Evolutionary conservation across 2,329 filamentous ascomycete species (phyloP).

Genomic region (Coleophoma cylindrospora): DNA sequence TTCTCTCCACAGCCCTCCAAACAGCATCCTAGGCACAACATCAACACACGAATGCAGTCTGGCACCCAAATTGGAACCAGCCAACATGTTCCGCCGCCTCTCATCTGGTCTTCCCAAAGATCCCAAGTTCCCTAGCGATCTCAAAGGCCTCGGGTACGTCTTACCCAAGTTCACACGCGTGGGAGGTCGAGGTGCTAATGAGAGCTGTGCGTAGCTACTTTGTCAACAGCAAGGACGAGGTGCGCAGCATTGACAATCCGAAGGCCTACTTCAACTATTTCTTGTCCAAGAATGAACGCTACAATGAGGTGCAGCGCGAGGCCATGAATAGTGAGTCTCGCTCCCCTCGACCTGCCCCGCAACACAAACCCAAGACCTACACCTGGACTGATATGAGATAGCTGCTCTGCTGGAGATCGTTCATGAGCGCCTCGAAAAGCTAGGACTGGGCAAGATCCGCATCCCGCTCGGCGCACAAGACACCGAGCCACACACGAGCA

Average conservation of each 20-base stretch:
- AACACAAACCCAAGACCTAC: background rate
- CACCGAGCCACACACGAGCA: slow-evolving; percentile 57
- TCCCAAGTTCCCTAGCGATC: slow-evolving; percentile 56
- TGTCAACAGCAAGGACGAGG: slow-evolving; percentile 68
- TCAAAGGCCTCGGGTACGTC: slow-evolving; percentile 68
- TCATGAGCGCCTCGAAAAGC: slow-evolving; percentile 51
- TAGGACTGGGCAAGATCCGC: slow-evolving; percentile 54
- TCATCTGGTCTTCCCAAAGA: slow-evolving; percentile 68
- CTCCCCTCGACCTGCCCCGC: background rate
- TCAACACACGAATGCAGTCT: no score
- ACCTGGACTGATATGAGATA: slow-evolving; percentile 25
- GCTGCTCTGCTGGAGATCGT: slow-evolving; percentile 60
- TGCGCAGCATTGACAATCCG: slow-evolving; percentile 64
- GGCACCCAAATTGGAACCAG: background rate
- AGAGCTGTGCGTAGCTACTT: slow-evolving; percentile 57
- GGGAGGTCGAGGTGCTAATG: slow-evolving; percentile 4
- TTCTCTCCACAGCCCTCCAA: background rate
- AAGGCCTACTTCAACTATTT: slow-evolving; percentile 71
- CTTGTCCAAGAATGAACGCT: slow-evolving; percentile 66
- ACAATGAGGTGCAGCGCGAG: slow-evolving; percentile 72
- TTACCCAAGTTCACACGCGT: background rate
- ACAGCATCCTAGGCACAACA: background rate
- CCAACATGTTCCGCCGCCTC: slow-evolving; percentile 69
- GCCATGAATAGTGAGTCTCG: slow-evolving; percentile 62
- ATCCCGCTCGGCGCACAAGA: slow-evolving; percentile 52